Evolutionary conservation across 129 eudicot species (phyloP).

Genomic region (Silybum marianum): DNA sequence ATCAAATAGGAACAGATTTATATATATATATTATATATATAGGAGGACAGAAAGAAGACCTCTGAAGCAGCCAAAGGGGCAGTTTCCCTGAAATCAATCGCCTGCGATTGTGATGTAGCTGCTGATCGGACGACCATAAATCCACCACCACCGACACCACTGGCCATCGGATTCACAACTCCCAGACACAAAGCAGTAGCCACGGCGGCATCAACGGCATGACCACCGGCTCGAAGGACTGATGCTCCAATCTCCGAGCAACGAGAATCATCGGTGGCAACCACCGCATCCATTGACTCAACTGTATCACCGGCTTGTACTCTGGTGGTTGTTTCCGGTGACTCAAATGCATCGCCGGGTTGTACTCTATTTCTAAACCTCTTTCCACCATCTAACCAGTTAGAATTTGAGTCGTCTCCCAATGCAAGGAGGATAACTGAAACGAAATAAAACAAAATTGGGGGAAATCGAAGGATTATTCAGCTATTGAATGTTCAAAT

Average conservation of each 20-base stretch:
- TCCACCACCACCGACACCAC: conserved; percentile 95
- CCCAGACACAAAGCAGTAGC: conserved; percentile 83
- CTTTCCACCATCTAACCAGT: conserved; percentile 16
- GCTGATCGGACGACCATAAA: conserved; percentile 80
- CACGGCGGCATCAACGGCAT: conserved; percentile 92
- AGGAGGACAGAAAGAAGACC: conserved; percentile 41
- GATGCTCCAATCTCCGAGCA: conserved; percentile 83
- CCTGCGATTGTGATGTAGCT: conserved; percentile 45
- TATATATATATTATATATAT: too few relatives aligned
- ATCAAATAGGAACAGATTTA: too few relatives aligned
- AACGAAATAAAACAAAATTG: neutral
- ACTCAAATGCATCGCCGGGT: conserved; percentile 14
- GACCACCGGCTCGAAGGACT: conserved; percentile 70
- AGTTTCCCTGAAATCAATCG: conserved; percentile 92
- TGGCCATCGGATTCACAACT: conserved; percentile 76
- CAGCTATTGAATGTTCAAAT: neutral
- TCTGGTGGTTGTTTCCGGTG: neutral
- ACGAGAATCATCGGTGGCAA: conserved; percentile 93
- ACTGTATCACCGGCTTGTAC: conserved; percentile 32
- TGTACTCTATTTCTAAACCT: conserved; percentile 12
- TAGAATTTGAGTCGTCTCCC: conserved; percentile 25
- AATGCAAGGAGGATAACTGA: conserved; percentile 39
- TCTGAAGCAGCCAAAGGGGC: conserved; percentile 90
- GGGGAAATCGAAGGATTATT: neutral
- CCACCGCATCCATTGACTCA: conserved; percentile 74